phyloP scores from a whole-genome alignment of 2,329 filamentous ascomycete genomes.

The Hymenotorrendiella dingleyae region DNA sequence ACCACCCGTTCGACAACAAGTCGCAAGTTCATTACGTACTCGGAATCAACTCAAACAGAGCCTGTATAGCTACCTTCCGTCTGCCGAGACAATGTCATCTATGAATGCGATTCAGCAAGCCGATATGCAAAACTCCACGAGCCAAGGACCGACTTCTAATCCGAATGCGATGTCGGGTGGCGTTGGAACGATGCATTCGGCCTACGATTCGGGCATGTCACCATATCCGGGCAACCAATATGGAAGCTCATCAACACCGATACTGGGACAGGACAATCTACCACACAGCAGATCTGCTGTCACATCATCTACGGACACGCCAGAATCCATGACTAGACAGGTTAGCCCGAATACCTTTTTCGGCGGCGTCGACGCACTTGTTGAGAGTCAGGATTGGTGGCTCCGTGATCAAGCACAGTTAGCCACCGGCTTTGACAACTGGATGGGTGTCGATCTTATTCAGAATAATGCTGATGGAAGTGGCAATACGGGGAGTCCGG shows the following conservation, averaged over 20 bases:
- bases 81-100: slow-evolving; percentile 2
- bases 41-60: slow-evolving; percentile 26
- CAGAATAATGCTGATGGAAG: slow-evolving; percentile 1
- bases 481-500: neutral
- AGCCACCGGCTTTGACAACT: slow-evolving; percentile 57
- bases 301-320: slow-evolving; percentile 9
- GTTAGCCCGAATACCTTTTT: slow-evolving; percentile 46
- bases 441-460: slow-evolving; percentile 33
- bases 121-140: slow-evolving; percentile 3
- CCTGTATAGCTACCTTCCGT: slow-evolving; percentile 24
- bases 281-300: slow-evolving; percentile 16
- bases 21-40: slow-evolving; percentile 9
- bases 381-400: slow-evolving; percentile 62
- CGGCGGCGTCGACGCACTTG: slow-evolving; percentile 52
- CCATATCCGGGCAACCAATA: slow-evolving; percentile 18
- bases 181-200: slow-evolving; percentile 13
- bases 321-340: slow-evolving; percentile 28
- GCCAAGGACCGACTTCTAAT: neutral
- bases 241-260: slow-evolving; percentile 9
- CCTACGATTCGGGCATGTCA: slow-evolving; percentile 14
- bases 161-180: slow-evolving; percentile 1
- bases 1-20: slow-evolving; percentile 8
- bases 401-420: slow-evolving; percentile 56
- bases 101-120: slow-evolving; percentile 1
- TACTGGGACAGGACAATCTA: slow-evolving; percentile 10